Evolutionary conservation across 208 protist genomes (phyloP).

Genomic region (Trypanosoma mega): DNA sequence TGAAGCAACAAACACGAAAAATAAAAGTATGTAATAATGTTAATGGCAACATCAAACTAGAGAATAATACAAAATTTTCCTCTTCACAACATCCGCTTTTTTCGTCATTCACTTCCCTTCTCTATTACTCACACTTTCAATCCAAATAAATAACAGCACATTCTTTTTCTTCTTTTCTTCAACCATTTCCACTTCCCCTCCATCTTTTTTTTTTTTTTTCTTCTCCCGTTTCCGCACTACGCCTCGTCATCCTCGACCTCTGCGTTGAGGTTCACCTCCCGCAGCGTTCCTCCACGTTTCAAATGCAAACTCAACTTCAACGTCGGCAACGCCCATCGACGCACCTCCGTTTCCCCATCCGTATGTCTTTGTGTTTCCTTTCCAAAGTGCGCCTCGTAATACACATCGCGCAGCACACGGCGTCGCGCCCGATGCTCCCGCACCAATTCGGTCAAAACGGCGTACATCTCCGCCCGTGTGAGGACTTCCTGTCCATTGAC

Average conservation of each 20-base stretch:
- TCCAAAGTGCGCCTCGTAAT: conserved; percentile 9
- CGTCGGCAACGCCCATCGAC: conserved; percentile 6
- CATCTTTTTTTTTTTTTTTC: neutral
- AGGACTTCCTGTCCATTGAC: conserved; percentile 40
- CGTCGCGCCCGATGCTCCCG: conserved; percentile 47
- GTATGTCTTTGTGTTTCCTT: neutral
- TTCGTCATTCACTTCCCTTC: no score
- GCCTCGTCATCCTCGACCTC: neutral
- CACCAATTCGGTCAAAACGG: conserved; percentile 38
- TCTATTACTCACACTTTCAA: no score
- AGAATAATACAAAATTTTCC: no score
- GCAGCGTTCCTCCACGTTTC: conserved; percentile 19
- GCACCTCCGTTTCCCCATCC: neutral
- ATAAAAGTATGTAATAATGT: no score
- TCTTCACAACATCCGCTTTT: no score
- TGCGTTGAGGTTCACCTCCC: conserved; percentile 6
- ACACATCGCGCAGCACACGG: conserved; percentile 34
- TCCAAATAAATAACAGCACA: no score
- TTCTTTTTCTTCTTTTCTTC: no score
- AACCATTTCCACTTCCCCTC: neutral
- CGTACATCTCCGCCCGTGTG: conserved; percentile 57
- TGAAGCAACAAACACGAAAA: no score
- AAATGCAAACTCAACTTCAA: conserved; percentile 23
- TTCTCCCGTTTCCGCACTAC: neutral
- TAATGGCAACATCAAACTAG: no score